Evolutionary conservation across 2,329 filamentous ascomycete species (phyloP), one percentile per base, ranked within the genome.

Genomic region (Pseudohalonectria lignicola): DNA sequence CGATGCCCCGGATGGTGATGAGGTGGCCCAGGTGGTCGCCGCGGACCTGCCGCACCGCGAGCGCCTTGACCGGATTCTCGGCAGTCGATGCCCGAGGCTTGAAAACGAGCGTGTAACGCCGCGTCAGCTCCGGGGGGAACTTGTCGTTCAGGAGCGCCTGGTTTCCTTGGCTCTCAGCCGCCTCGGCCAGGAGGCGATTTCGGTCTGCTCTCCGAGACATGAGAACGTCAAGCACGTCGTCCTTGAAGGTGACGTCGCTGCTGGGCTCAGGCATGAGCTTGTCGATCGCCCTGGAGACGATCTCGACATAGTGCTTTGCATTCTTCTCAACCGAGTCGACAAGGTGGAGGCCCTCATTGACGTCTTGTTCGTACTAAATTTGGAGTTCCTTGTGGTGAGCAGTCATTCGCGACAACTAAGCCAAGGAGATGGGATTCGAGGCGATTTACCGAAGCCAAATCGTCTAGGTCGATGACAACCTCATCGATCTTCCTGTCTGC

Each of bases 161-260:
- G 56, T 88, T 76, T 51, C 73, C 63, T 47, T 72, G 70, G 39
- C 73, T 69, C 48, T 85, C 81, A 18, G 78, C 74, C n/a, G 73
- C 71, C 48, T 78, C 71, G 16, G 71, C 63, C 44, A 93, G 70
- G 31, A 81, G 79, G 47, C 86, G 82, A 57, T 98, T 96, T 49
- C 87, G 79, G 51, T 80, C 82, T 50, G 85, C 79, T 49, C 92
- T 81, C 55, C 94, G 86, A 30, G 86, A 85, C 82, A 95, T 93
- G 53, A 98, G 82, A 21, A 98, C 86, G 61, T 98, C 92, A 31
- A 98, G 72, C 9, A 96, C 88, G 60, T 98, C 92, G 53, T 95
- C 88, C 60, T 96, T 96, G 71, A 94, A 96, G 48, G 82, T 88
- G 47, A 90, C 72, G 47, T 94, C 86, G 38, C 69, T 70, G 12